Evolutionary conservation across 2,329 filamentous ascomycete species (phyloP).

Genomic region (Rhynchosporium secalis): DNA sequence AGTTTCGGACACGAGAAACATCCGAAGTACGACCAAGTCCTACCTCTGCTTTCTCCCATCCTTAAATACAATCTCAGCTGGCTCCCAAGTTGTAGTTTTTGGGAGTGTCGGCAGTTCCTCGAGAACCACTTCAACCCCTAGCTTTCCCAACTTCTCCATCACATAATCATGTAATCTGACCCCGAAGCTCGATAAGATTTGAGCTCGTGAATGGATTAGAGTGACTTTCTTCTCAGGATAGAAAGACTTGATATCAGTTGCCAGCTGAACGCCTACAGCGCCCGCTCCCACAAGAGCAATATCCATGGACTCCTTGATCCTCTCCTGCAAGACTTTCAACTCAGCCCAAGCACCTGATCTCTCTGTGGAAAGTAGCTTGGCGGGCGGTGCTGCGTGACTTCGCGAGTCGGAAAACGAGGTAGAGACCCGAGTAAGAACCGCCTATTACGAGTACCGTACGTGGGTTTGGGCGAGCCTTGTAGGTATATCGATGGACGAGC

Average conservation of each 20-base stretch:
- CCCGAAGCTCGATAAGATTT: conserved; percentile 47
- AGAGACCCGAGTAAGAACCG: conserved; percentile 47
- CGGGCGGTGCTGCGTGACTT: conserved; percentile 40
- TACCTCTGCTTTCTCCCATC: conserved; percentile 40
- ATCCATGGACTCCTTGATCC: conserved; percentile 33
- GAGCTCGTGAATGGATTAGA: conserved; percentile 48
- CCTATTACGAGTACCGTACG: conserved; percentile 46
- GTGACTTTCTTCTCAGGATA: conserved; percentile 50
- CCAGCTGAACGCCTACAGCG: conserved; percentile 51
- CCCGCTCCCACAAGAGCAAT: conserved; percentile 47
- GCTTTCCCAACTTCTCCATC: conserved; percentile 38
- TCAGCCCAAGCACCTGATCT: conserved; percentile 39
- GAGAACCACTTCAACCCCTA: conserved; percentile 45
- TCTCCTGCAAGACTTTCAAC: conserved; percentile 38
- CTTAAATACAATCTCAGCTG: conserved; percentile 32
- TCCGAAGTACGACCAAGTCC: conserved; percentile 43
- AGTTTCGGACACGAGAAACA: neutral
- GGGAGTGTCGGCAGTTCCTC: conserved; percentile 39
- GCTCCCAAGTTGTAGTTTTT: neutral
- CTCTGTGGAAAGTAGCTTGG: conserved; percentile 37
- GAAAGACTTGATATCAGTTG: conserved; percentile 48
- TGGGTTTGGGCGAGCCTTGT: conserved; percentile 13
- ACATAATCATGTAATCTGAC: conserved; percentile 43
- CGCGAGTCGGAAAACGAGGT: conserved; percentile 41
- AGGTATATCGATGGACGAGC: conserved; percentile 25